These are phyloP conservation scores for Rossbeevera mucosa DNA, from an alignment of 768 basidiomycete species.

Conservation along the genomic window DNA sequence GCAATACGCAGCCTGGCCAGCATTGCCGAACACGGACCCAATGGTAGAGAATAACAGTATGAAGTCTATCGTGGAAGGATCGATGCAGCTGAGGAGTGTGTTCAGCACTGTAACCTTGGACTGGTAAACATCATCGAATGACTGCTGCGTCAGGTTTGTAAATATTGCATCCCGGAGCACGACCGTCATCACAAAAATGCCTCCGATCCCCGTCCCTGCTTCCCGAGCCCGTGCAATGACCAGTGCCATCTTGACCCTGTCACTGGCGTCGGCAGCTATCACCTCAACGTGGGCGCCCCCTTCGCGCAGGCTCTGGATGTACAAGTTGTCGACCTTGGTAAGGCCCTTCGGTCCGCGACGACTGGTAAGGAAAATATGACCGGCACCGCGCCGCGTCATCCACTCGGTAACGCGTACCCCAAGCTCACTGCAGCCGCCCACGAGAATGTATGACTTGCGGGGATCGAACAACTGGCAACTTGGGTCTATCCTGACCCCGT, in stretches of 20 bases:
- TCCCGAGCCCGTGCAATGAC: slow-evolving; percentile 22
- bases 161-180: slow-evolving; percentile 33
- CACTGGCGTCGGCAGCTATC: slow-evolving; percentile 25
- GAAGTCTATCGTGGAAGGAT: slow-evolving; percentile 26
- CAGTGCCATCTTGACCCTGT: slow-evolving; percentile 19
- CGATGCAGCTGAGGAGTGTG: slow-evolving; percentile 13
- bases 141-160: slow-evolving; percentile 31
- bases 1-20: slow-evolving; percentile 23
- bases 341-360: slow-evolving; percentile 19
- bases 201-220: slow-evolving; percentile 24
- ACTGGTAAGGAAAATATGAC: slow-evolving; percentile 30
- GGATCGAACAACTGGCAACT: slow-evolving; percentile 29
- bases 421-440: slow-evolving; percentile 21
- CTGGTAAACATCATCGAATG: slow-evolving; percentile 25
- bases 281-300: slow-evolving; percentile 24
- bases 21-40: slow-evolving; percentile 31
- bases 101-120: slow-evolving; percentile 20
- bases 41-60: slow-evolving; percentile 33
- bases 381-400: slow-evolving; percentile 33
- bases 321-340: slow-evolving; percentile 23
- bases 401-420: slow-evolving; percentile 29
- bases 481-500: slow-evolving; percentile 20
- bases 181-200: slow-evolving; percentile 33
- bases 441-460: slow-evolving; percentile 21
- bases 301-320: slow-evolving; percentile 24